phyloP scores from a whole-genome alignment of 495 filamentous ascomycete genomes.

The Tetracladium setigerum region DNA sequence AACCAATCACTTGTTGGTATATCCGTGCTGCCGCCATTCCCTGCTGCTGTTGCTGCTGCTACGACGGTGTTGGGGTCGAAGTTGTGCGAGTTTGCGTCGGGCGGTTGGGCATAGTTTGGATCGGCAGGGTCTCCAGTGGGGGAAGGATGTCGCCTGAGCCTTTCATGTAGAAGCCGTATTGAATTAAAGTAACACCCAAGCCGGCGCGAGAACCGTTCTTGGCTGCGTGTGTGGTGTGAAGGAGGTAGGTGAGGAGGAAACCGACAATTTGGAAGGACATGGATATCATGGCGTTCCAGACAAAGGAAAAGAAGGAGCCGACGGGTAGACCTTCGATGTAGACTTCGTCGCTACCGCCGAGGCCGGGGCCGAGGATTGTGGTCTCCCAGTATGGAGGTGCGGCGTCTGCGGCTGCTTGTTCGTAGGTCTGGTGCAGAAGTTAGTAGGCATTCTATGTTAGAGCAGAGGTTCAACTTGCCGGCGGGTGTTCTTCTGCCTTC shows the following conservation, averaged over 20 bases:
- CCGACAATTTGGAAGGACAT: constrained; percentile 97
- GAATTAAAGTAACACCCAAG: constrained; percentile 90
- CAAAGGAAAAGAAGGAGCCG: constrained; percentile 88
- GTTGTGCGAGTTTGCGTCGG: constrained; percentile 83
- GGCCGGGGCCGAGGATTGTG: constrained; percentile 87
- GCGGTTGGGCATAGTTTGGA: constrained; percentile 47
- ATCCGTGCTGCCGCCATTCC: constrained; percentile 32
- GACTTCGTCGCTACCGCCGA: constrained; percentile 78
- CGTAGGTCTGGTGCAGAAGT: constrained; percentile 65
- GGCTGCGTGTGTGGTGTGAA: constrained; percentile 95
- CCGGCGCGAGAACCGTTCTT: constrained; percentile 95
- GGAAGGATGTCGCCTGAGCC: constrained; percentile 37
- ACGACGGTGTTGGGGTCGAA: constrained; percentile 68
- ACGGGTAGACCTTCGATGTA: constrained; percentile 95
- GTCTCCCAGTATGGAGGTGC: constrained; percentile 99
- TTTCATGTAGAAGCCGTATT: constrained; percentile 95
- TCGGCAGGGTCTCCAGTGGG: constrained; percentile 43
- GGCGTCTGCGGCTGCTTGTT: constrained; percentile 95
- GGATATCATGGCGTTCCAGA: constrained; percentile 98
- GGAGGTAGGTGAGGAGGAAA: constrained; percentile 94
- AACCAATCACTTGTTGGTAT: constrained; percentile 75
- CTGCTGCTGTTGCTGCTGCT: constrained; percentile 15
- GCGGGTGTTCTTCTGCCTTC: constrained; percentile 83
- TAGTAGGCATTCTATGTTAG: constrained; percentile 16
- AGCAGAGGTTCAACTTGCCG: constrained; percentile 50